Evolutionary conservation across 2,329 filamentous ascomycete species (phyloP).

Genomic region (Sclerotinia spermophila): DNA sequence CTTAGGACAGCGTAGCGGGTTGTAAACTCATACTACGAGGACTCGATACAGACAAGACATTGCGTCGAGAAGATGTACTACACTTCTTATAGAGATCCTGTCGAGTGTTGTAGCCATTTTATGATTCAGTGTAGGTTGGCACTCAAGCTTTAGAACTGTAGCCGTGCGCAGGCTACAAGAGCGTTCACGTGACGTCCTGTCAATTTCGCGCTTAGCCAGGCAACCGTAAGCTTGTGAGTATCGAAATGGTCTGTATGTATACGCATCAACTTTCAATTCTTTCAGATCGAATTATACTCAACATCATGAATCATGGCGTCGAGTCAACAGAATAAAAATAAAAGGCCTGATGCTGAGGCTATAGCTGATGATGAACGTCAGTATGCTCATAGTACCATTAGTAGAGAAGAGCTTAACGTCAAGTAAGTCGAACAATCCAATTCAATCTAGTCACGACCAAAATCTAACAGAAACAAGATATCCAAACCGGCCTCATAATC

Average conservation of each 20-base stretch:
- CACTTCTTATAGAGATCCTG: neutral
- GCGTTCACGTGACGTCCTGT: neutral
- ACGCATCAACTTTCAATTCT: neutral
- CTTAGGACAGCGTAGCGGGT: too few relatives aligned
- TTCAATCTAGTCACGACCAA: neutral
- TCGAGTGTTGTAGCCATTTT: neutral
- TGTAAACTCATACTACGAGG: too few relatives aligned
- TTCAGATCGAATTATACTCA: neutral
- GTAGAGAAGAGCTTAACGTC: constrained; percentile 27
- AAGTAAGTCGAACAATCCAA: constrained; percentile 25
- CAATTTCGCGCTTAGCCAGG: constrained; percentile 7
- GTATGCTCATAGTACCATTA: constrained; percentile 44
- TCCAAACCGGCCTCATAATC: constrained; percentile 78
- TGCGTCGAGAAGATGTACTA: neutral
- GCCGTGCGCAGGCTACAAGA: neutral
- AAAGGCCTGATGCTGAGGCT: constrained; percentile 29
- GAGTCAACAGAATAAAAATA: constrained; percentile 14
- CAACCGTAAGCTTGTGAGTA: neutral
- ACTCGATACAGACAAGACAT: neutral
- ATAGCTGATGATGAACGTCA: constrained; percentile 45
- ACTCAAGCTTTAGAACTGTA: neutral
- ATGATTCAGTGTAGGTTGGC: neutral
- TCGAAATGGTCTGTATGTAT: neutral
- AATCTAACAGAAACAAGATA: constrained; percentile 50
- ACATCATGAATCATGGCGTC: constrained; percentile 17